Evolutionary conservation across 2,329 filamentous ascomycete species (phyloP).

Genomic region (Calonectria pauciramosa): DNA sequence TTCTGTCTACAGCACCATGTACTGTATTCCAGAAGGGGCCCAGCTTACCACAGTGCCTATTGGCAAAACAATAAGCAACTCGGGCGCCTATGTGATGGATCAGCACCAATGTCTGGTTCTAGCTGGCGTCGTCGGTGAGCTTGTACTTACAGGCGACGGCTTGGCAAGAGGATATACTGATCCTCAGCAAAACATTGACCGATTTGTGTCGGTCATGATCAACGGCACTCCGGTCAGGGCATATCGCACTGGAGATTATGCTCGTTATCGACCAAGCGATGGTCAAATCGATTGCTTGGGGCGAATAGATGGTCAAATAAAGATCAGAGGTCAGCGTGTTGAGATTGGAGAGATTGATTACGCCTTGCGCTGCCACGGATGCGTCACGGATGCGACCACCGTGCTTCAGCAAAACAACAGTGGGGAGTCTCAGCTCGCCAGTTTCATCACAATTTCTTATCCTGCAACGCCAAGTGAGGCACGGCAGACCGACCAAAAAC

Average conservation of each 20-base stretch:
- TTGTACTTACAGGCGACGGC: neutral
- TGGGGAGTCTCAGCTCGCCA: neutral
- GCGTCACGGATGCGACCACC: neutral
- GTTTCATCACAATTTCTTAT: neutral
- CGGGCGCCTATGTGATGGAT: neutral
- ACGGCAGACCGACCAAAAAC: slow-evolving; percentile 1
- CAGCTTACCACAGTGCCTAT: neutral
- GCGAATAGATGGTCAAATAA: slow-evolving; percentile 44
- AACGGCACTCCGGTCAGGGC: neutral
- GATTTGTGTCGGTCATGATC: neutral
- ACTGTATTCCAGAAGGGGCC: neutral
- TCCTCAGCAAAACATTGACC: neutral
- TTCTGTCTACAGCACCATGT: neutral
- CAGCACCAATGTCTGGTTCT: neutral
- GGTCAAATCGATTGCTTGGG: neutral
- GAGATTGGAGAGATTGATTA: slow-evolving; percentile 48
- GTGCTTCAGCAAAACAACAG: neutral
- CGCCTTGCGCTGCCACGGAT: slow-evolving; percentile 2
- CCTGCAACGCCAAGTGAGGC: neutral
- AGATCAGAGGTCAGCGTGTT: slow-evolving; percentile 47
- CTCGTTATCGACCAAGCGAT: neutral
- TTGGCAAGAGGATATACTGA: neutral
- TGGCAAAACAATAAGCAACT: neutral
- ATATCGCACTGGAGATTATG: neutral
- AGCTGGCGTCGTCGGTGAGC: neutral